Base-by-base conservation (phyloP, 495 filamentous ascomycete species). In the Thozetella sp. region DNA sequence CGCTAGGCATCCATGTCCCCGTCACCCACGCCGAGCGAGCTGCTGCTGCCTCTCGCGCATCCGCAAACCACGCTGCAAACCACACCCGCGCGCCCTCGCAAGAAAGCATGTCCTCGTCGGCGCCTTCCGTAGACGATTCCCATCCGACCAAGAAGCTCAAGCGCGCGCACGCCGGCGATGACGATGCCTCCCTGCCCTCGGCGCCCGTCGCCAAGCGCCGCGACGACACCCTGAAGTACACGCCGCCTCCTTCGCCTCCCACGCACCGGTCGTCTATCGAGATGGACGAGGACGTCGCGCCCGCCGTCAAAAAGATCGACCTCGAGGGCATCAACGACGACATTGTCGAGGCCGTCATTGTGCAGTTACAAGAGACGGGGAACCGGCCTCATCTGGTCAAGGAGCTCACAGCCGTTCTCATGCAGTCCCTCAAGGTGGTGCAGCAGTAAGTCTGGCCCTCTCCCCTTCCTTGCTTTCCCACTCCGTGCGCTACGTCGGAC, bases 311-410 rank as follows among this genome's bases (percentile, higher is more conserved):
- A 77, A 82, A 70, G 72, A 89, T 98, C 67, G 92, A 96, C 68
- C 83, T 93, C 58, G 88, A 93, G 61, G 90, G 90, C 53, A 95
- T 97, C 74, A 90, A 91, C 66, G 95, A 99, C 72, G 93, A 97
- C 61, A 96, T 99, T 58, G 93, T 99, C 45, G 88, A 95, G 62
- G 93, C 85, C 12, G 93, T 96, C 46, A 93, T 98, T 58, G 79
- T 95, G 57, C 93, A 96, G 75, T 78, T 99, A 59, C 91, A 98
- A 72, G 88, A 89, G 71, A 95, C 96, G 10, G 91, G 90, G 27
- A 99, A 99, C 76, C 82, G 93, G 54, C 95, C 95, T 3, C 95
- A 97, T 64, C 76, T 97, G 22, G 91, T 97, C 53, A 97, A 97
- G 73, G 96, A 98, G 75, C 85, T 99, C 30, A 93, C 95, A 46